Evolutionary conservation across 106 monocot genomes (phyloP), one percentile per base, ranked within the genome.

Genomic region (Platanthera zijinensis): DNA sequence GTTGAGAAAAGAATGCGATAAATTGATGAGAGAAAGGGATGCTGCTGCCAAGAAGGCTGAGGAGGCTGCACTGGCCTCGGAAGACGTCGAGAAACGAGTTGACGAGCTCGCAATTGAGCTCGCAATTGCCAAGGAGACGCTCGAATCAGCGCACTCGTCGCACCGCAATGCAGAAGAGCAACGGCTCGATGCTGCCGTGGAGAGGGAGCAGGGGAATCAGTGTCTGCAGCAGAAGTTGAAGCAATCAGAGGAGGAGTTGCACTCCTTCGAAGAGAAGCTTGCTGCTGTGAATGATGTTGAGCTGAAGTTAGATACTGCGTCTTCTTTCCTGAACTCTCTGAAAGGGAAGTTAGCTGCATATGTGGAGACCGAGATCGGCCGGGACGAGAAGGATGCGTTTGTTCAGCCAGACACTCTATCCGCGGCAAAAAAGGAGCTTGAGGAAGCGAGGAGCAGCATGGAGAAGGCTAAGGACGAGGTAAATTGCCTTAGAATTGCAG

Each of bases 111-210:
- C 80, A 7, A 69, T 84, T 6, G 88, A 91, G 72, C 82, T 88
- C 17, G 78, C 82, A 7, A 70, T 64, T 5, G 76, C 52, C 0
- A 91, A 85, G 59, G 88, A 84, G 56, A 63, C 77, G 4, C 68
- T 91, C 7, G 88, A 88, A 52, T 78, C 50, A 0, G 84, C 82
- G 5, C 88, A 86, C 18, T 45, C 82, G 7, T 74, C 78, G n/a
- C 85, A 80, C 70, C 80, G 84, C 18, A 81, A 85, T 73, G 87
- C 78, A 21, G 90, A 90, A 75, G 83, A 91, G 47, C 76, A 78
- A 10, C 82, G 84, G 51, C 82, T 84, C n/a, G 75, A 59, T 56
- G 62, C 77, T 48, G 62, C 75, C 0, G 47, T 84, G 76, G 78
- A 73, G 4, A 79, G 69, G 56, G 84, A 91, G 51, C 62, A 82